Evolutionary conservation across 306 rosid genomes (phyloP), one percentile per base, ranked within the genome.

Genomic region (Malus sylvestris): DNA sequence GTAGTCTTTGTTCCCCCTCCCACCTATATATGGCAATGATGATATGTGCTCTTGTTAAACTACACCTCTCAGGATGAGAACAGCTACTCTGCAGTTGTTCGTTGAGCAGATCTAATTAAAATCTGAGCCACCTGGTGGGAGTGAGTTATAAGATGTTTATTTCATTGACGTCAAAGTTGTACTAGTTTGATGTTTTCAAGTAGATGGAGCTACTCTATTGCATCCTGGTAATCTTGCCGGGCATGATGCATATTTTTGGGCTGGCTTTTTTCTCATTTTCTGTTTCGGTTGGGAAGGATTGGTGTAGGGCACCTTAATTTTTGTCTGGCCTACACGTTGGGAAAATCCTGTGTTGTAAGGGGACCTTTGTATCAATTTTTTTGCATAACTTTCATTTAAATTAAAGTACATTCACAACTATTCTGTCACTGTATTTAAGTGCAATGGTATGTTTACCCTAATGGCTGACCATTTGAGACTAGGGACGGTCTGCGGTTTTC

Each of bases 61-160:
- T 67, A 67, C 80, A 67, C 68, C 59, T 55, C 59, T 76, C 80
- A 55, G 57, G 66, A 53, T 55, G 68, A 76, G 80, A 76, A 68
- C 70, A 55, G 57, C 80, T 67, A 53, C 59, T 55, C 9, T 67
- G 20, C 13, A 55, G 67, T 75, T 76, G 64, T 76, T 55, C 59
- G 19, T 67, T 76, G 80, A 67, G 59, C 22, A 12, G 67, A 76
- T 5, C 20, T 35, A 55, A 61, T 53, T 51, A 70, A 6, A 13
- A 74, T 62, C 78, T 74, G 78, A 74, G 70, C 78, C 70, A 25
- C 44, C 45, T 8, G 45, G 70, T 29, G 45, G 44, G 68, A 73
- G 58, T 58, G 68, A 60, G 19, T 25, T 60, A 25, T 18, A 6
- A 61, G 46, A 40, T 23, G 5, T 22, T 29, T 18, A 19, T 74